Percentiles rank a stretch among this genome's conserved stretches.
phyloP scores from a whole-genome alignment of 2,329 filamentous ascomycete species.

The Diaporthe sp. region DNA sequence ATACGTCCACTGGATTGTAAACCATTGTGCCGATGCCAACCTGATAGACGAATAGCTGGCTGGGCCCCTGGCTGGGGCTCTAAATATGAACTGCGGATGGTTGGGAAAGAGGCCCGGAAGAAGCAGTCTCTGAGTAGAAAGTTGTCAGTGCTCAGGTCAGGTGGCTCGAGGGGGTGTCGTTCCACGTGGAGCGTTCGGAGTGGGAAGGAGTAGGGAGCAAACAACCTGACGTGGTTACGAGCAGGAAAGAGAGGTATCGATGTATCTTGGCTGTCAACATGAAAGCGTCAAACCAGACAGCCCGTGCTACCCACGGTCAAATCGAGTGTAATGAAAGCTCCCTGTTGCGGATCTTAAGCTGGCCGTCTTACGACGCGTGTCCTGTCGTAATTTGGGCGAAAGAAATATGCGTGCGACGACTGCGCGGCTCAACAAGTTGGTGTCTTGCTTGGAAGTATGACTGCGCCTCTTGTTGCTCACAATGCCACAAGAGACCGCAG shows the following conservation, averaged over 20 bases:
- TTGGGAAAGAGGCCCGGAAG: neutral
- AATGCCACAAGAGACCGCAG: neutral
- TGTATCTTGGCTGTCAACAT: neutral
- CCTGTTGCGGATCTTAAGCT: neutral
- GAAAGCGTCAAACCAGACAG: neutral
- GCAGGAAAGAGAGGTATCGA: neutral
- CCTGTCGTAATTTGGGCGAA: neutral
- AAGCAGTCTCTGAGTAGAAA: neutral
- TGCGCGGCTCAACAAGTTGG: neutral
- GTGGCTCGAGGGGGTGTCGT: neutral
- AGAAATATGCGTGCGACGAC: neutral
- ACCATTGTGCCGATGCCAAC: constrained; percentile 5
- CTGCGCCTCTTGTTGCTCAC: neutral
- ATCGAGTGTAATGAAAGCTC: neutral
- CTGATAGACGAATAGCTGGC: neutral
- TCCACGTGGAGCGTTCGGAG: neutral
- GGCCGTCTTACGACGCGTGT: neutral
- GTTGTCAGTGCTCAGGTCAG: neutral
- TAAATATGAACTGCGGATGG: neutral
- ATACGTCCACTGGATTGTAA: constrained; percentile 8
- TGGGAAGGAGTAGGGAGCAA: constrained; percentile 4
- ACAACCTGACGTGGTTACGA: neutral
- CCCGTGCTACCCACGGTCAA: neutral
- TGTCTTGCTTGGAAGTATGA: neutral
- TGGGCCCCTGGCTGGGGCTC: neutral